Evolutionary conservation across 1,284 basidiomycete genomes (phyloP).

Genomic region (Puccinia triticina): DNA sequence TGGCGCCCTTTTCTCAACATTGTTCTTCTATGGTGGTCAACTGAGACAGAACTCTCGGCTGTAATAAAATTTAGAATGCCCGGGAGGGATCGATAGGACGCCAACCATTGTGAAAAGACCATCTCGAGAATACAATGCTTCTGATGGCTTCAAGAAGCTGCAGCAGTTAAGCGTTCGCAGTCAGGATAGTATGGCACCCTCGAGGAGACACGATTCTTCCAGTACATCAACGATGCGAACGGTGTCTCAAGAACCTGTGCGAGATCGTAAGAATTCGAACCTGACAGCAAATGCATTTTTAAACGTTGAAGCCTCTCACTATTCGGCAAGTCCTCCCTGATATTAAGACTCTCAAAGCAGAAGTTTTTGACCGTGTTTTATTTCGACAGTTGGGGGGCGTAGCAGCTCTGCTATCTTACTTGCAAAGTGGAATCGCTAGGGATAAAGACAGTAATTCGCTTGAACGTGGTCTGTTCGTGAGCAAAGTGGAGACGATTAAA

Average conservation of each 20-base stretch:
- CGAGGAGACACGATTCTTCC: background rate
- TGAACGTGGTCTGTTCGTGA: slow-evolving; percentile 27
- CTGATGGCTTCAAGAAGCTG: slow-evolving; percentile 31
- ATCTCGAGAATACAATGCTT: slow-evolving; percentile 37
- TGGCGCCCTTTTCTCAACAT: no score
- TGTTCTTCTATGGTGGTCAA: background rate
- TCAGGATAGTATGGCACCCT: background rate
- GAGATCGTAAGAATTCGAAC: slow-evolving; percentile 21
- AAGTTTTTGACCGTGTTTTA: background rate
- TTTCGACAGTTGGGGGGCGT: slow-evolving; percentile 27
- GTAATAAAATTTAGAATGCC: background rate
- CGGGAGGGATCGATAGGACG: slow-evolving; percentile 20
- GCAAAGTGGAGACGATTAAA: slow-evolving; percentile 43
- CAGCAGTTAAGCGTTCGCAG: slow-evolving; percentile 16
- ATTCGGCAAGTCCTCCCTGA: slow-evolving; percentile 7
- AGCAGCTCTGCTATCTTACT: slow-evolving; percentile 40
- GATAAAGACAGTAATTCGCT: background rate
- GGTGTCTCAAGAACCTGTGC: background rate
- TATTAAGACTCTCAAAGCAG: background rate
- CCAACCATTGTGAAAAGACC: slow-evolving; percentile 30
- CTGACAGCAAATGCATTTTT: slow-evolving; percentile 39
- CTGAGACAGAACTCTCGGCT: background rate
- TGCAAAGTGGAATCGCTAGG: slow-evolving; percentile 5
- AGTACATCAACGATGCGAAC: background rate
- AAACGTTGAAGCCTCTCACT: slow-evolving; percentile 31